Evolutionary conservation across 2,329 filamentous ascomycete species (phyloP), one percentile per base, ranked within the genome.

Genomic region (Cladosporium sp.): DNA sequence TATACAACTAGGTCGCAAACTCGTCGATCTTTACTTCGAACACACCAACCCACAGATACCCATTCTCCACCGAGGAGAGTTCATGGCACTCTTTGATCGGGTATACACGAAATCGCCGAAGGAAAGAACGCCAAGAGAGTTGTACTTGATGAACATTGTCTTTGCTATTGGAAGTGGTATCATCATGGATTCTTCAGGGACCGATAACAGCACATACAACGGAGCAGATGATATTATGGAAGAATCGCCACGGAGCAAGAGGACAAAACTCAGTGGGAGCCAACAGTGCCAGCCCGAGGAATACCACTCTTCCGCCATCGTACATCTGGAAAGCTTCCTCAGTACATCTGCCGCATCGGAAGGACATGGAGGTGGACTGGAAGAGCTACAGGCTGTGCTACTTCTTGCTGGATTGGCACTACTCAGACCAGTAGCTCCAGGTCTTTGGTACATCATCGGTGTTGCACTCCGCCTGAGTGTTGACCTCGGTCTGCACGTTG

Each of bases 131-230:
- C 86, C 92, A 5, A 85, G 90, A 63, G 93, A 97, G 78, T 84
- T 95, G n/a, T 98, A 97, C 79, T 87, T 96, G 80, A 83, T 98
- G 68, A 97, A 97, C 78, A 97, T 98, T 79, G 93, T 98, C 28
- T 98, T 96, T 80, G 94, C 94, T 16, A 97, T 98, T 72, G 95
- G 95, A 7, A 91, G 91, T 21, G 94, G 93, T 21, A 96, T 97
- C 72, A 96, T 97, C 69, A 88, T 97, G 71, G 91, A 81, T 65
- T 78, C 78, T 57, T 78, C 79, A 8, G 78, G 79, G 56, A 71
- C 76, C 18, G 71, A 50, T 66, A 64, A 65, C 3, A 62, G 64
- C 3, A 63, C 81, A 62, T 77, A 79, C 46, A 80, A 77, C 33
- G 61, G 61, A 31, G 26, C 26, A 46, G 61, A 63, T 23, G 70